phyloP scores from a whole-genome alignment of 768 basidiomycete genomes.

The Scleroderma bovista region DNA sequence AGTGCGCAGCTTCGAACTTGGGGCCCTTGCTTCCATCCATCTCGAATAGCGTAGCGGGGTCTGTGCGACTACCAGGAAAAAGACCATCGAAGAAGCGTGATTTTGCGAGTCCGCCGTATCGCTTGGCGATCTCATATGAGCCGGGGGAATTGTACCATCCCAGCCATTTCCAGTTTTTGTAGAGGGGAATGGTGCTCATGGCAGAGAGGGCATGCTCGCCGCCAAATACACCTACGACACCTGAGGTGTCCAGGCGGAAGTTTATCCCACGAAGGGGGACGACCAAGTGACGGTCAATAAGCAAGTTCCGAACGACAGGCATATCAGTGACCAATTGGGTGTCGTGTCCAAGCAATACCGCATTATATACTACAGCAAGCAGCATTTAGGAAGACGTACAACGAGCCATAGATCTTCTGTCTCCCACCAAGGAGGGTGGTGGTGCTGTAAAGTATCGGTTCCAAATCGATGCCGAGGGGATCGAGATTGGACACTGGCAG shows the following conservation, averaged over 20 bases:
- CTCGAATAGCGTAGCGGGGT: slow-evolving; percentile 12
- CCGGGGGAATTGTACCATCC: slow-evolving; percentile 36
- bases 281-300: too few relatives aligned
- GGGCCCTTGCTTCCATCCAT: slow-evolving; percentile 12
- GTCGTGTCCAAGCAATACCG: too few relatives aligned
- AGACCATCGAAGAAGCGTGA: slow-evolving; percentile 14
- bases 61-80: slow-evolving; percentile 11
- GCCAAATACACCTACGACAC: slow-evolving; percentile 32
- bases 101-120: slow-evolving; percentile 25
- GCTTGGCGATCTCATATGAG: slow-evolving; percentile 29
- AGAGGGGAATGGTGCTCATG: slow-evolving; percentile 31
- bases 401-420: too few relatives aligned
- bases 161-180: slow-evolving; percentile 26
- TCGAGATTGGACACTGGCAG: too few relatives aligned
- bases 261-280: too few relatives aligned
- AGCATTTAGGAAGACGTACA: too few relatives aligned
- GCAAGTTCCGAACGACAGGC: too few relatives aligned
- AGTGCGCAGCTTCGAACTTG: slow-evolving; percentile 6
- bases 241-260: slow-evolving; percentile 25
- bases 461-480: too few relatives aligned
- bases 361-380: too few relatives aligned
- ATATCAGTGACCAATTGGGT: too few relatives aligned
- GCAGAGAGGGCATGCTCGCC: slow-evolving; percentile 35
- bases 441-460: too few relatives aligned
- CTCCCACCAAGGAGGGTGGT: too few relatives aligned